These are phyloP conservation scores for Hanseniaspora meyeri DNA, from an alignment of 805 yeast species.

Conservation along the genomic window DNA sequence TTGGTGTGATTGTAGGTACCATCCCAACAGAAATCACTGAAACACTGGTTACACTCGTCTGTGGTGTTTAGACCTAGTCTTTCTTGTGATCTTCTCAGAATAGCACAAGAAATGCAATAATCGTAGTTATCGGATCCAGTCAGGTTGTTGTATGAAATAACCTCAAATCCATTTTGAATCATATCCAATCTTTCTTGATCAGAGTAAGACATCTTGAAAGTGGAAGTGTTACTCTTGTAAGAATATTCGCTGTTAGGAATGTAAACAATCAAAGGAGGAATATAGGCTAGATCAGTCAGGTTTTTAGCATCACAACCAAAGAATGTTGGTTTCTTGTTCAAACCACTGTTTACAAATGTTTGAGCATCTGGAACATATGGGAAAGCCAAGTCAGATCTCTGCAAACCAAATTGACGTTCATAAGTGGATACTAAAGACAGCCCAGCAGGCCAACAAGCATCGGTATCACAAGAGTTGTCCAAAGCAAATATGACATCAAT, in stretches of 20 bases:
- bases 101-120: constrained; percentile 72
- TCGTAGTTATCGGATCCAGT: constrained; percentile 60
- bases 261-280: constrained; percentile 69
- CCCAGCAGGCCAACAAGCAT: constrained; percentile 55
- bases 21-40: constrained; percentile 64
- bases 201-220: constrained; percentile 51
- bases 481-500: constrained; percentile 55
- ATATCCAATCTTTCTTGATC: constrained; percentile 45
- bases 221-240: constrained; percentile 57
- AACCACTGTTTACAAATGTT: constrained; percentile 46
- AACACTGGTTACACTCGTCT: constrained; percentile 61
- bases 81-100: constrained; percentile 67
- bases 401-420: constrained; percentile 44
- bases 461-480: constrained; percentile 57
- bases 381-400: constrained; percentile 49
- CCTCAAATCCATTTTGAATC: constrained; percentile 64
- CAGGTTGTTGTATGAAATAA: constrained; percentile 50
- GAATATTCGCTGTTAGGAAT: constrained; percentile 61
- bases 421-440: constrained; percentile 44
- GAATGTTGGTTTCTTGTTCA: constrained; percentile 61
- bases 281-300: constrained; percentile 40
- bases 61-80: constrained; percentile 45
- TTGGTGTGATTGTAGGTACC: constrained; percentile 30
- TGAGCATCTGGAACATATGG: constrained; percentile 67
- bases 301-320: constrained; percentile 70